Percentiles rank a stretch among this genome's conserved stretches.
Conservation (phyloP, 2,329 filamentous ascomycete species). For the Calonectria pseudoreteaudii region DNA sequence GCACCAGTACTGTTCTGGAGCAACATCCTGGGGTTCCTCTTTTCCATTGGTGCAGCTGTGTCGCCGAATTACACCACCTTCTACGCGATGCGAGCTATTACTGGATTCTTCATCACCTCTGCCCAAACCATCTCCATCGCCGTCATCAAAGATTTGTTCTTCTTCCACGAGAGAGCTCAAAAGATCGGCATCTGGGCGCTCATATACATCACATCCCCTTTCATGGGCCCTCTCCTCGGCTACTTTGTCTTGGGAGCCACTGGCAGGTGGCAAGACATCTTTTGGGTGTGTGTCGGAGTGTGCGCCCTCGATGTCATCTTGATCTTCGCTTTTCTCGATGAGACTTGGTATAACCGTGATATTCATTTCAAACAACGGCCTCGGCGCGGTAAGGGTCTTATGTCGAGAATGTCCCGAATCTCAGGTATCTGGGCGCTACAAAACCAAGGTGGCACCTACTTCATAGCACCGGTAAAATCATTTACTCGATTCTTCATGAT, state of each 20-base stretch:
- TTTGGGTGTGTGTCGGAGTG: conserved; percentile 60
- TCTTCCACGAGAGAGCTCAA: conserved; percentile 66
- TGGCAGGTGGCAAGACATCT: conserved; percentile 58
- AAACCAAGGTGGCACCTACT: conserved; percentile 29
- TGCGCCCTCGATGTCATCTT: conserved; percentile 52
- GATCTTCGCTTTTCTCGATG: conserved; percentile 56
- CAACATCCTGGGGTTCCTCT: conserved; percentile 30
- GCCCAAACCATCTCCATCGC: conserved; percentile 60
- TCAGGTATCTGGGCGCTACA: conserved; percentile 29
- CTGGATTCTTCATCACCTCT: conserved; percentile 60
- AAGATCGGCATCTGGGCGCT: conserved; percentile 63
- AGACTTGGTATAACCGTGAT: conserved; percentile 63
- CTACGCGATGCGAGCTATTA: conserved; percentile 25
- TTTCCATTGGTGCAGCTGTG: conserved; percentile 24
- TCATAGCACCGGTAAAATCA: conserved; percentile 16
- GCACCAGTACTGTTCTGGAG: conserved; percentile 35
- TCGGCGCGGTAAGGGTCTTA: conserved; percentile 41
- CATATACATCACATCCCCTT: conserved; percentile 56
- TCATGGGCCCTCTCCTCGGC: conserved; percentile 57
- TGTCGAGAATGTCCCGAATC: conserved; percentile 39
- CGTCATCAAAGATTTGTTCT: conserved; percentile 69
- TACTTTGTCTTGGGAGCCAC: conserved; percentile 61
- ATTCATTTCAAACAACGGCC: conserved; percentile 52
- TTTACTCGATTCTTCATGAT: conserved; percentile 29
- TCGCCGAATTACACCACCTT: conserved; percentile 27